phyloP scores from a whole-genome alignment of 179 eudicot species.

The Corrigiola litoralis region DNA sequence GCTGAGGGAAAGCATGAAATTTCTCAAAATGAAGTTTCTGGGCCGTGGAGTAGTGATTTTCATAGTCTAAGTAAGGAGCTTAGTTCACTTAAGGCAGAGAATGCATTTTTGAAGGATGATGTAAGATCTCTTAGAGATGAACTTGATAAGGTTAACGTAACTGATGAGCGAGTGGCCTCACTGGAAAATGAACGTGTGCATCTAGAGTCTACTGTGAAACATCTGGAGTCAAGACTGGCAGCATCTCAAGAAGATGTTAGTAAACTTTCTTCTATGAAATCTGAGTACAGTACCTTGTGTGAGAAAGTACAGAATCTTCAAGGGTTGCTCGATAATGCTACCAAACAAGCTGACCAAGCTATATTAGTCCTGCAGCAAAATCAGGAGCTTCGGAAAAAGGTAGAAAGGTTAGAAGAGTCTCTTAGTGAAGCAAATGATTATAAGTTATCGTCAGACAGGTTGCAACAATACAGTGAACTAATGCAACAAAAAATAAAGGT shows the following conservation, averaged over 20 bases:
- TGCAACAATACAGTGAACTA: slow-evolving; percentile 63
- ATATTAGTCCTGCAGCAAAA: slow-evolving; percentile 64
- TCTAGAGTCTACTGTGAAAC: slow-evolving; percentile 55
- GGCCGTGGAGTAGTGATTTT: slow-evolving; percentile 19
- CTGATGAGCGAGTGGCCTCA: slow-evolving; percentile 54
- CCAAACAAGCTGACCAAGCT: slow-evolving; percentile 91
- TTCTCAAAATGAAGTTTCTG: slow-evolving; percentile 25
- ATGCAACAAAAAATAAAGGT: slow-evolving; percentile 77
- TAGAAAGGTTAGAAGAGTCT: slow-evolving; percentile 75
- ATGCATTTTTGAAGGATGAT: slow-evolving; percentile 57
- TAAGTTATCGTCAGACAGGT: slow-evolving; percentile 65
- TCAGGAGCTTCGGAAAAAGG: slow-evolving; percentile 78
- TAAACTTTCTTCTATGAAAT: slow-evolving; percentile 49
- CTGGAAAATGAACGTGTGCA: slow-evolving; percentile 56
- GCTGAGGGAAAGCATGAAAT: slow-evolving; percentile 18
- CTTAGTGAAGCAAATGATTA: slow-evolving; percentile 62
- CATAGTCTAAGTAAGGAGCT: slow-evolving; percentile 54
- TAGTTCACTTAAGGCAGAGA: slow-evolving; percentile 60
- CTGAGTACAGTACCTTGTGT: slow-evolving; percentile 57
- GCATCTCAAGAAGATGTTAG: slow-evolving; percentile 65
- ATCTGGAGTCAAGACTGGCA: slow-evolving; percentile 61
- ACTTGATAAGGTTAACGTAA: slow-evolving; percentile 49
- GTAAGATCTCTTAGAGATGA: slow-evolving; percentile 49
- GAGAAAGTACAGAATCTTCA: slow-evolving; percentile 73
- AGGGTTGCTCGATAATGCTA: slow-evolving; percentile 61